phyloP scores from a whole-genome alignment of 768 basidiomycete species.

The Thelephora aurantiotincta region DNA sequence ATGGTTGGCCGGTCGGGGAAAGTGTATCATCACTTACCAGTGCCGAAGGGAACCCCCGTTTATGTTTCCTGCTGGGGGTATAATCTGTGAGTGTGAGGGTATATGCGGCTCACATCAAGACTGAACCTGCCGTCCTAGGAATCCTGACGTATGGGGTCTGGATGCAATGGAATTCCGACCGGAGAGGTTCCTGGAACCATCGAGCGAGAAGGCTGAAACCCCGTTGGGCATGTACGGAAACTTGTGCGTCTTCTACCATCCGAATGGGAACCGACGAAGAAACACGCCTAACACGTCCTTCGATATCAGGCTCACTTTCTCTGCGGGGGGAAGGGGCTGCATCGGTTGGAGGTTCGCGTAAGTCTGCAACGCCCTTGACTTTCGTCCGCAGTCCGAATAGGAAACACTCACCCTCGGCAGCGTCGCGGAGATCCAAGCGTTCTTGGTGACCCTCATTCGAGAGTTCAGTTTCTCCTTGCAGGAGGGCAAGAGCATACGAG shows the following conservation, averaged over 20 bases:
- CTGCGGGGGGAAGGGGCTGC: constrained; percentile 13
- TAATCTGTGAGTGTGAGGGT: constrained; percentile 1
- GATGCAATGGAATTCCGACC: constrained; percentile 23
- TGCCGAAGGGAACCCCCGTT: constrained; percentile 9
- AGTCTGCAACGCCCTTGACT: not conserved
- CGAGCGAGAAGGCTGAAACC: constrained; percentile 20
- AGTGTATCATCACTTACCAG: constrained; percentile 13
- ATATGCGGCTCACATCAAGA: too few relatives aligned
- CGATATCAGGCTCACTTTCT: constrained; percentile 10
- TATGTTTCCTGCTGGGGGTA: not conserved
- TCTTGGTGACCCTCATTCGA: constrained; percentile 39
- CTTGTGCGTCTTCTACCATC: not conserved
- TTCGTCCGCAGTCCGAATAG: not conserved
- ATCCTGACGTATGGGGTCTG: constrained; percentile 22
- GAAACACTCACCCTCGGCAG: constrained; percentile 3
- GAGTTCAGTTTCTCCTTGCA: constrained; percentile 35
- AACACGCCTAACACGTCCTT: not conserved
- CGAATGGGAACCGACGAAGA: not conserved
- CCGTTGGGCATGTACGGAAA: constrained; percentile 33
- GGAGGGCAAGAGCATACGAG: constrained; percentile 5
- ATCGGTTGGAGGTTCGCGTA: constrained; percentile 13
- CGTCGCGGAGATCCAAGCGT: constrained; percentile 37
- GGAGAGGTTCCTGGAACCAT: constrained; percentile 20
- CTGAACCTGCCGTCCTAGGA: not conserved
- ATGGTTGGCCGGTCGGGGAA: constrained; percentile 9